Evolutionary conservation across 2,329 filamentous ascomycete species (phyloP), one percentile per base, ranked within the genome.

Genomic region (Dothideomycetidae sp.): DNA sequence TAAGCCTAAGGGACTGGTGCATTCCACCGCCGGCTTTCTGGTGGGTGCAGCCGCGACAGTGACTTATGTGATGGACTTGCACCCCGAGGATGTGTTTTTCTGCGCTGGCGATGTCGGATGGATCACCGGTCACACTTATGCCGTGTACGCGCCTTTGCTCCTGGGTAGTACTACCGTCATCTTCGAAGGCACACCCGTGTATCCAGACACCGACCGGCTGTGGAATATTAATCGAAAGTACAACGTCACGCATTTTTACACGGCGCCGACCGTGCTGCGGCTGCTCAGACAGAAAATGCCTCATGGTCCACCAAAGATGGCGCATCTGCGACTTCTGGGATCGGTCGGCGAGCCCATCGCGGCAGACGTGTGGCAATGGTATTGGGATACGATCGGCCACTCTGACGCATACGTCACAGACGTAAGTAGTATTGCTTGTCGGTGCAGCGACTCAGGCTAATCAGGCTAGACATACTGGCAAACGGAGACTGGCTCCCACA

Each of bases 361-460:
- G 12, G 83, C 88, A 14, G 90, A 98, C 61, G 81, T 98, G 42
- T 98, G 90, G 90, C 96, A 96, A 66, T 98, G 90, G 90, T 98
- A 96, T 65, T 88, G 85, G 58, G 85, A 96, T 61, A 72, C 81
- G 49, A 85, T 98, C 37, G 90, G 90, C 54, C 92, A 85, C 69
- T 79, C 86, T 60, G 78, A 93, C 60, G 80, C 83, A 33, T 90
- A 98, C 55, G 70, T 98, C 58, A 78, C 94, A 39, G 90, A 98
- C 59, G 85, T 93, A 67, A 72, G 84, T 73, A 13, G 14, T 13
- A 13, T 31, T n/a, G 14, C 10, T n/a, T 14, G 10, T 15, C 26
- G 14, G 34, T 10, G 12, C 18, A 26, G 9, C n/a, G 15, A 3
- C 5, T 5, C n/a, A 21, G 13, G 17, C 15, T 31, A 38, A 23